These are phyloP conservation scores for Lojkania enalia DNA, from an alignment of 2,329 filamentous ascomycete genomes.

Conservation along the genomic window DNA sequence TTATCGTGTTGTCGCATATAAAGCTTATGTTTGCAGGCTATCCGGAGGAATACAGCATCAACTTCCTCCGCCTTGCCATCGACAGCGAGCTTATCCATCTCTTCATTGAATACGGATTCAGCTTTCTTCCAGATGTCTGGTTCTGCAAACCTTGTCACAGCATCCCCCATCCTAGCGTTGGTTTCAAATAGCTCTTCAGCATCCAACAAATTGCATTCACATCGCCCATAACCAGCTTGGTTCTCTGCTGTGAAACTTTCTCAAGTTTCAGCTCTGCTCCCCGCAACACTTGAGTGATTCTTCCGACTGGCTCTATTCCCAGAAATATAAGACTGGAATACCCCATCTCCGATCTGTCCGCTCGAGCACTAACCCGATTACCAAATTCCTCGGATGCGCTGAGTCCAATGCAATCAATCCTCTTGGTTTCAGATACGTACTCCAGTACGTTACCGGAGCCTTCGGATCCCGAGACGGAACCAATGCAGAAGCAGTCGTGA, in stretches of 20 bases:
- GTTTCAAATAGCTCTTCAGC: conserved; percentile 44
- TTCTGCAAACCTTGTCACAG: conserved; percentile 30
- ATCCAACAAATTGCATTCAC: conserved; percentile 32
- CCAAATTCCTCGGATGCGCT: conserved; percentile 43
- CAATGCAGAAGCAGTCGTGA: conserved; percentile 47
- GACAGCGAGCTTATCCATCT: conserved; percentile 44
- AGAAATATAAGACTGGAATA: conserved; percentile 41
- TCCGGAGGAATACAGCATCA: conserved; percentile 44
- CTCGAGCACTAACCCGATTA: conserved; percentile 45
- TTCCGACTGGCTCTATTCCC: conserved; percentile 40
- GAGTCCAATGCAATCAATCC: conserved; percentile 46
- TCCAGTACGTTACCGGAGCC: conserved; percentile 44
- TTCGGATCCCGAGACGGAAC: conserved; percentile 47
- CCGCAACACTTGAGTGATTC: conserved; percentile 39
- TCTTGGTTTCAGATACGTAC: conserved; percentile 45
- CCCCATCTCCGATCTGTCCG: conserved; percentile 38
- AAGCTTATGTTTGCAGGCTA: conserved; percentile 38
- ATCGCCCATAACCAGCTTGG: conserved; percentile 37
- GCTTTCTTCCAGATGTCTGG: conserved; percentile 40
- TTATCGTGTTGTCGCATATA: too few species aligned
- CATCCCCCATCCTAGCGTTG: conserved; percentile 31
- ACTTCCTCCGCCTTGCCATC: conserved; percentile 45
- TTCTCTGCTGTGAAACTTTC: conserved; percentile 35
- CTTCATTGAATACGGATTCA: conserved; percentile 37
- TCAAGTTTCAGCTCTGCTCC: conserved; percentile 43